Evolutionary conservation across 345 rosid genomes (phyloP).

Genomic region (Arabis hirsuta): DNA sequence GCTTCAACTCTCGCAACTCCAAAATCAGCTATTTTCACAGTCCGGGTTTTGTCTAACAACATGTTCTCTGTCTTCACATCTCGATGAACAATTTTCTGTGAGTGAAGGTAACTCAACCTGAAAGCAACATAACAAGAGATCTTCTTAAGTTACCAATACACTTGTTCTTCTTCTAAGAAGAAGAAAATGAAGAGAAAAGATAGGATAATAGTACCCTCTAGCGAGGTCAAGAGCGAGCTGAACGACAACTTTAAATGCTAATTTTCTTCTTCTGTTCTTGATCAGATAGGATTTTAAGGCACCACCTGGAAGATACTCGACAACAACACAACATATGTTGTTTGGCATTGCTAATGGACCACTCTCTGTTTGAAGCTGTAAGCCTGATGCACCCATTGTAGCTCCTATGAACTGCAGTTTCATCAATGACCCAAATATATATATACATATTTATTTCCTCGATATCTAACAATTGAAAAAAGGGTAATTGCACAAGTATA

Average conservation of each 20-base stretch:
- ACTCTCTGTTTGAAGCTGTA: constrained; percentile 77
- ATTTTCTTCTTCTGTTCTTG: constrained; percentile 86
- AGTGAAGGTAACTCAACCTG: constrained; percentile 96
- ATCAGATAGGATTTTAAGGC: constrained; percentile 83
- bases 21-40: constrained; percentile 91
- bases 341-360: constrained; percentile 86
- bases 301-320: constrained; percentile 97
- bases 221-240: constrained; percentile 98
- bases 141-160: neutral
- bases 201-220: constrained; percentile 67
- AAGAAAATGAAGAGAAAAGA: constrained; percentile 11
- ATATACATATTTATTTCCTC: neutral
- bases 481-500: constrained; percentile 4
- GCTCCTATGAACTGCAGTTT: constrained; percentile 89
- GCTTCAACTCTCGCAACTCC: constrained; percentile 99
- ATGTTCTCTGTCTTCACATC: constrained; percentile 99
- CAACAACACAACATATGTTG: constrained; percentile 93
- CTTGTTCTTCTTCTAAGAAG: neutral
- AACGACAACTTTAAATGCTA: constrained; percentile 88
- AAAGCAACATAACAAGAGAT: constrained; percentile 8
- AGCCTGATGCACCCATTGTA: constrained; percentile 86
- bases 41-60: constrained; percentile 86
- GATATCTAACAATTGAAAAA: neutral
- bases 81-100: constrained; percentile 95
- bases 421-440: neutral